Evolutionary conservation across 345 rosid genomes (phyloP).

Genomic region (Orychophragmus violaceus): DNA sequence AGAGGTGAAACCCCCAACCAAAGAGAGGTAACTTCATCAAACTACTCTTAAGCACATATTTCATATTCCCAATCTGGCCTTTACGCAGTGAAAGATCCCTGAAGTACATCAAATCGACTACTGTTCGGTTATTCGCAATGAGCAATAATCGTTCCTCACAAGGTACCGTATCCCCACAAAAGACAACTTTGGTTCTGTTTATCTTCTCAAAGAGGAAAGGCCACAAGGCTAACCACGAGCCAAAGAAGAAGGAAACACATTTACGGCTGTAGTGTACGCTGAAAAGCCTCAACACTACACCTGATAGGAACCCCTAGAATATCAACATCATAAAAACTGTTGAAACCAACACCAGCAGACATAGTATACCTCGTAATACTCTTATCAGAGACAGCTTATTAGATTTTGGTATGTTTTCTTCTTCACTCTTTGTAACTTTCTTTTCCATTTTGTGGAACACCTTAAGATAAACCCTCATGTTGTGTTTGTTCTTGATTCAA

Average conservation of each 20-base stretch:
- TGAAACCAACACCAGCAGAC: constrained; percentile 52
- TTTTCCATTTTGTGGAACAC: constrained; percentile 9
- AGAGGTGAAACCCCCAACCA: constrained; percentile 65
- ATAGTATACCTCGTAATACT: constrained; percentile 57
- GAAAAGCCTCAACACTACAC: constrained; percentile 52
- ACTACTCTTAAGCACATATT: constrained; percentile 57
- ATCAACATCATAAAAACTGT: constrained; percentile 74
- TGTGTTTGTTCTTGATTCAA: background rate
- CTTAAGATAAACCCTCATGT: background rate
- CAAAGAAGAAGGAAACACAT: too few species aligned
- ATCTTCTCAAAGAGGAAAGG: constrained; percentile 78
- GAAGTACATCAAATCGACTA: constrained; percentile 79
- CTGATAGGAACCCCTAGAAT: constrained; percentile 54
- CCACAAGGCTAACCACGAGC: constrained; percentile 85
- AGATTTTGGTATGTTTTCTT: constrained; percentile 26
- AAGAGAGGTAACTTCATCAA: constrained; percentile 64
- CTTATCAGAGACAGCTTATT: constrained; percentile 41
- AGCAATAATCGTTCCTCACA: constrained; percentile 62
- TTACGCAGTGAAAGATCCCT: constrained; percentile 70
- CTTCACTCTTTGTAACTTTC: background rate
- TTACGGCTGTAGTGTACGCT: constrained; percentile 66
- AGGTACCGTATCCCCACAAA: constrained; percentile 71
- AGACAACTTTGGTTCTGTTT: constrained; percentile 62
- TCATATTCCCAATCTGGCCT: constrained; percentile 49
- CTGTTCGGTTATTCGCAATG: constrained; percentile 68